phyloP scores from a whole-genome alignment of 225 moss, liverwort and hornwort genomes.

The Antitrichia curtipendula region DNA sequence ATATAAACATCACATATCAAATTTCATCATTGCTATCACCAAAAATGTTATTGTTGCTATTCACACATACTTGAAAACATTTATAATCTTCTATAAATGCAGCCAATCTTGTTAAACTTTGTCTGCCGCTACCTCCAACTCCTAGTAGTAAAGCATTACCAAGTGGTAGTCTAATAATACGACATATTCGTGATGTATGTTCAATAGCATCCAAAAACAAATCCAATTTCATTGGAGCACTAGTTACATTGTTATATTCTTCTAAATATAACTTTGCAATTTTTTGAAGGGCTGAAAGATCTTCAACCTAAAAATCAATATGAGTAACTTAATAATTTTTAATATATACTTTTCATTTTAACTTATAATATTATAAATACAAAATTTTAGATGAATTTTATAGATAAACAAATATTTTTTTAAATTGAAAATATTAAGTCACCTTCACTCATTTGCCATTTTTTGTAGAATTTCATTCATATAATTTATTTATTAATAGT shows the following conservation, averaged over 20 bases:
- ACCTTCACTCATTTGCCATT: too few relatives aligned
- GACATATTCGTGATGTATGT: constrained; percentile 72
- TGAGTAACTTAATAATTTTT: too few relatives aligned
- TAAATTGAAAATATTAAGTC: too few relatives aligned
- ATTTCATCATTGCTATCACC: background rate
- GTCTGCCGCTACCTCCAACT: constrained; percentile 85
- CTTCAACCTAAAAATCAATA: constrained; percentile 25
- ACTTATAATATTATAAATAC: background rate
- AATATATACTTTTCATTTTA: accelerated
- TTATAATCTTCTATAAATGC: constrained; percentile 50
- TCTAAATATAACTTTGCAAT: constrained; percentile 53
- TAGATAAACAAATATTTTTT: too few relatives aligned
- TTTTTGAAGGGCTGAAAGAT: constrained; percentile 47
- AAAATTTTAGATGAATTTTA: accelerated
- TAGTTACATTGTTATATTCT: constrained; percentile 61
- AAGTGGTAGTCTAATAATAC: constrained; percentile 70
- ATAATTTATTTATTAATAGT: background rate
- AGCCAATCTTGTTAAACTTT: constrained; percentile 71
- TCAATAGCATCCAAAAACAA: constrained; percentile 89
- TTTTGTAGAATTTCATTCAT: too few relatives aligned
- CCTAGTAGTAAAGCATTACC: constrained; percentile 81
- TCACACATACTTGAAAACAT: background rate
- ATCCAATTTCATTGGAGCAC: constrained; percentile 84
- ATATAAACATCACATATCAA: background rate
- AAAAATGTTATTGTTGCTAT: background rate